These are phyloP conservation scores for Penicillium sp. DNA, from an alignment of 2,329 filamentous ascomycete species.

Conservation along the genomic window DNA sequence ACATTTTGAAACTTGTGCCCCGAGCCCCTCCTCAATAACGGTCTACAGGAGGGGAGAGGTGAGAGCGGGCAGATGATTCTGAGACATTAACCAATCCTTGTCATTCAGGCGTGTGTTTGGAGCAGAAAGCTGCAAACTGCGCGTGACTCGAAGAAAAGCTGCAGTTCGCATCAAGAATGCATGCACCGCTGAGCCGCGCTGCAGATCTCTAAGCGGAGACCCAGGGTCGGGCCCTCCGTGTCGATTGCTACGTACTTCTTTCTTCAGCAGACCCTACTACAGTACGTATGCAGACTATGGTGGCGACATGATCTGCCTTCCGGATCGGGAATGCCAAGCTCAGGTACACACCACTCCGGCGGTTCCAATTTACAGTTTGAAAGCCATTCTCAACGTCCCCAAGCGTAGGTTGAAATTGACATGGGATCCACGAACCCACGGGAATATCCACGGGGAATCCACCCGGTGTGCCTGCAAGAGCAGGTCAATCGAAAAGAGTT, in stretches of 20 bases:
- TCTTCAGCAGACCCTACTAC: not conserved
- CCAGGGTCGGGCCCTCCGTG: not conserved
- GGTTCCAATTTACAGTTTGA: constrained; percentile 1
- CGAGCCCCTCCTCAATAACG: not conserved
- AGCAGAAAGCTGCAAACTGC: not conserved
- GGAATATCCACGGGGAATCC: not conserved
- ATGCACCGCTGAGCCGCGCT: not conserved
- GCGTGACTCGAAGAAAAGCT: not conserved
- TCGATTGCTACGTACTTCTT: not conserved
- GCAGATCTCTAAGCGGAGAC: not conserved
- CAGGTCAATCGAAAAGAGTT: constrained; percentile 16
- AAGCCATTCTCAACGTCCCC: not conserved
- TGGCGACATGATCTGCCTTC: constrained; percentile 2
- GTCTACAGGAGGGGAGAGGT: not conserved
- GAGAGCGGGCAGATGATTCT: not conserved
- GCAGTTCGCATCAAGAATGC: not conserved
- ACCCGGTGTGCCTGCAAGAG: constrained; percentile 18
- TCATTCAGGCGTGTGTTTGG: not conserved
- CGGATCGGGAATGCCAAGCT: constrained; percentile 3
- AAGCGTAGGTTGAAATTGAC: not conserved
- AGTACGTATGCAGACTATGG: not conserved
- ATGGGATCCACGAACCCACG: constrained; percentile 4
- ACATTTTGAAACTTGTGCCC: not conserved
- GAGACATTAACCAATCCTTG: constrained; percentile 1
- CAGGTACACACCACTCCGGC: constrained; percentile 2